phyloP scores from a whole-genome alignment of 768 basidiomycete species.

The Candolleomyces aberdarensis region DNA sequence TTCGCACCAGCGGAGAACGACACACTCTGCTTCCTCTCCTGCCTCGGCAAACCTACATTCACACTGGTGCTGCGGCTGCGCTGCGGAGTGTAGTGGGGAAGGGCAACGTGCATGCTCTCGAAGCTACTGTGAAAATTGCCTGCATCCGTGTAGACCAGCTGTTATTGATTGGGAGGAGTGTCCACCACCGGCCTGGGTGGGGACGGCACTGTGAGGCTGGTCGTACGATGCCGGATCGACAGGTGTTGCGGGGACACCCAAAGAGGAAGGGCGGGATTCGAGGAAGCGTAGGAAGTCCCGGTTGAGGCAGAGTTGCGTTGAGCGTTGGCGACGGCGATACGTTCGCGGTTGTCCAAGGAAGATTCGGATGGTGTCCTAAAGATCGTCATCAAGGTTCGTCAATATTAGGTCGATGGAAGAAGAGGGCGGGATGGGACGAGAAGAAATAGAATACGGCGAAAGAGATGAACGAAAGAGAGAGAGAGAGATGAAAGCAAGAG shows the following conservation, averaged over 20 bases:
- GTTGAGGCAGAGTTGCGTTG: constrained; percentile 39
- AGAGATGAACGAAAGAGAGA: no score
- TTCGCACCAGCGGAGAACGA: neutral
- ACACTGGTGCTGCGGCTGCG: neutral
- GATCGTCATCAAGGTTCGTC: no score
- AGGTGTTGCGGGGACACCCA: neutral
- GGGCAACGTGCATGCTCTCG: neutral
- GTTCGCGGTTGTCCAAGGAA: constrained; percentile 33
- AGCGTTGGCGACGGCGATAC: constrained; percentile 39
- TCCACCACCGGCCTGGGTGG: no score
- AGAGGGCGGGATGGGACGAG: no score
- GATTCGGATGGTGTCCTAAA: constrained; percentile 8
- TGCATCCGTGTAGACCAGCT: neutral
- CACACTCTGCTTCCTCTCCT: neutral
- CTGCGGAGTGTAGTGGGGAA: neutral
- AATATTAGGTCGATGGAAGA: no score
- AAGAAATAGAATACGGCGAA: no score
- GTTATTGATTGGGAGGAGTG: neutral
- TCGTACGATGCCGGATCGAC: no score
- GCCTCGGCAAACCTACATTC: neutral
- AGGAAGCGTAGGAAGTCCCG: constrained; percentile 27
- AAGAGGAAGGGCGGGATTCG: neutral
- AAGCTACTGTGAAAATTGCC: neutral
- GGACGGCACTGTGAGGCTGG: no score
- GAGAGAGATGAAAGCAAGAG: no score